A percentile compares a stretch with the other conserved stretches of the same genome.
Evolutionary conservation across 1,284 basidiomycete genomes (phyloP).

Genomic region (Ustilago lituana): DNA sequence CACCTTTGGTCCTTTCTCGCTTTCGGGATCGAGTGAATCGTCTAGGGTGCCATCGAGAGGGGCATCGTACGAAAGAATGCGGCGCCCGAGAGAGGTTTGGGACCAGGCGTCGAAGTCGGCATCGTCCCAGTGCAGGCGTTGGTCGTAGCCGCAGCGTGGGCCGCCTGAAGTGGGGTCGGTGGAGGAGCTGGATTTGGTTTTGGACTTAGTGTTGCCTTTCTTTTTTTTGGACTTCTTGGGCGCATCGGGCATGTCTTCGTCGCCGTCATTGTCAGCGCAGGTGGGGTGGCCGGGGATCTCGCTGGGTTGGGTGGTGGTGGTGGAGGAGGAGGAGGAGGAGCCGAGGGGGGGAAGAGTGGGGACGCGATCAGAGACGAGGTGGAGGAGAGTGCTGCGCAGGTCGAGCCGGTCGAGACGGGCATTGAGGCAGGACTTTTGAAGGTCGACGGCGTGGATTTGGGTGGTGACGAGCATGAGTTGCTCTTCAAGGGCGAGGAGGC

Average conservation of each 20-base stretch:
- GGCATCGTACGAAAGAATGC: conserved; percentile 18
- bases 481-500: conserved; percentile 14
- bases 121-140: conserved; percentile 43
- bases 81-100: conserved; percentile 1
- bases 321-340: conserved; percentile 7
- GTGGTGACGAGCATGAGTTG: conserved; percentile 10
- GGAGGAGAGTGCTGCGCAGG: conserved; percentile 31
- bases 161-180: conserved; percentile 12
- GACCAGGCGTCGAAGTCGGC: conserved; percentile 27
- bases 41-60: conserved; percentile 37
- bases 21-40: conserved; percentile 11
- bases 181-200: conserved; percentile 9
- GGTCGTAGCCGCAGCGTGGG: conserved; percentile 48
- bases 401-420: conserved; percentile 34
- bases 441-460: conserved; percentile 22
- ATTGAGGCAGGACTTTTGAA: conserved; percentile 27
- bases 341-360: conserved; percentile 26
- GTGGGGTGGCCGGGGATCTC: background rate
- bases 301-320: background rate
- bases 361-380: conserved; percentile 40
- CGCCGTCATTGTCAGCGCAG: conserved; percentile 7
- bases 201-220: conserved; percentile 8
- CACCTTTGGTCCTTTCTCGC: background rate
- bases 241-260: conserved; percentile 17
- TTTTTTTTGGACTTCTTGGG: conserved; percentile 17